Conservation (phyloP, 768 basidiomycete species). For the Arthromyces matolae region DNA sequence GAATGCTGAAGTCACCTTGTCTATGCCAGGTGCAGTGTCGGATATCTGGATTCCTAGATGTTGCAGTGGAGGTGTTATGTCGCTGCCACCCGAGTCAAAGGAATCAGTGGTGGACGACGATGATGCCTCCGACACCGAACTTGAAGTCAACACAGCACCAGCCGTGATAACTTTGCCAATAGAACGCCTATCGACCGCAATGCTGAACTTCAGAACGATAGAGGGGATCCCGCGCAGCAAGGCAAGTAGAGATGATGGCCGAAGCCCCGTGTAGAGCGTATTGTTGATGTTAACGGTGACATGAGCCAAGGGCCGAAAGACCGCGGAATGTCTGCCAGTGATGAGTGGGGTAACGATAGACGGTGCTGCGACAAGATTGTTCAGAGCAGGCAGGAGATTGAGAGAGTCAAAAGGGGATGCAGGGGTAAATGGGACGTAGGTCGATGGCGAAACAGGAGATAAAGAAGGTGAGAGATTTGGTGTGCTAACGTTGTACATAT, state of each 20-base stretch:
- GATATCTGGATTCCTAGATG: slow-evolving; percentile 30
- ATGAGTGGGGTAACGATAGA: slow-evolving; percentile 27
- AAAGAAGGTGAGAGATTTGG: slow-evolving; percentile 6
- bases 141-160: slow-evolving; percentile 26
- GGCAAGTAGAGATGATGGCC: slow-evolving; percentile 38
- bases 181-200: slow-evolving; percentile 39
- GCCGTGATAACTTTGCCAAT: slow-evolving; percentile 45
- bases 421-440: slow-evolving; percentile 11
- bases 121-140: neutral
- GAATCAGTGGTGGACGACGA: neutral
- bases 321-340: slow-evolving; percentile 2
- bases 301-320: slow-evolving; percentile 26
- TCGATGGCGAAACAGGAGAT: slow-evolving; percentile 12
- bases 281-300: slow-evolving; percentile 39
- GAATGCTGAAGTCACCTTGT: slow-evolving; percentile 29
- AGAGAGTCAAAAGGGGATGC: slow-evolving; percentile 24
- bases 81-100: slow-evolving; percentile 22
- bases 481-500: slow-evolving; percentile 4
- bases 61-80: slow-evolving; percentile 18
- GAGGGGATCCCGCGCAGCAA: slow-evolving; percentile 29
- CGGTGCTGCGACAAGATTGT: slow-evolving; percentile 35
- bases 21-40: slow-evolving; percentile 22
- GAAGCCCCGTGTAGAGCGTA: slow-evolving; percentile 43
- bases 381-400: slow-evolving; percentile 39
- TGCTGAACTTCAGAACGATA: slow-evolving; percentile 34